Base-by-base conservation (phyloP, 2,329 filamentous ascomycete genomes). In the Aspergillus caelatus region DNA sequence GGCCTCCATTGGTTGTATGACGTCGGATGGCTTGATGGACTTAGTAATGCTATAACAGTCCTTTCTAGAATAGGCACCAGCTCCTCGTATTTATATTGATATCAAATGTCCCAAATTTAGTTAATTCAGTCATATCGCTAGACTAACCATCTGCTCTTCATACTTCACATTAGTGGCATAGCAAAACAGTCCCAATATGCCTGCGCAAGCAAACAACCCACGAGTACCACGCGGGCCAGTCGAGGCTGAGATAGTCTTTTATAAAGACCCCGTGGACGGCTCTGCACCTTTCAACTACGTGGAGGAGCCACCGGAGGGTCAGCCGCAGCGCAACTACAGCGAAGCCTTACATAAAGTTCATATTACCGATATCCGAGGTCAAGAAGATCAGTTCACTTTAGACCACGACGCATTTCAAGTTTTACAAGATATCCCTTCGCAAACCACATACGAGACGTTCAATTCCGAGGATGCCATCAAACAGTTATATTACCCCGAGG, bases 401-500 rank as follows among this genome's bases (percentile, higher is more conserved):
- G 90, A 94, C 79, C 83, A 81, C 60, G 88, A 93, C 76, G 92
- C 92, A 67, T 96, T 97, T 81, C 82, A 87, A 62, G 81, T 91
- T 26, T 75, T 93, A 57, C 80, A 81, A 19, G 78, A 83, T 69
- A 78, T 92, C 1, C 81, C 88, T 0, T 83, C 85, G 1, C 84
- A 85, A 4, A 79, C 85, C 34, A 81, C 79, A 46, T 80, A 81
- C 52, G 82, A 86, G 70, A 81, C 78, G 16, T 84, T 86, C 45
- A 96, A 94, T 76, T 77, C 77, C 4, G 87, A 91, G 74, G 89
- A 93, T 71, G 85, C 83, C 19, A 86, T 97, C 78, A 79, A 86
- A 71, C 71, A 79, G 1, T 84, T 87, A 60, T 97, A 96, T 82
- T 97, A 97, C 80, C 91, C 92, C 0, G 92, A 97, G 75, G 86